Conservation (phyloP, 2,329 filamentous ascomycete genomes). For the Epichloe sylvatica region DNA sequence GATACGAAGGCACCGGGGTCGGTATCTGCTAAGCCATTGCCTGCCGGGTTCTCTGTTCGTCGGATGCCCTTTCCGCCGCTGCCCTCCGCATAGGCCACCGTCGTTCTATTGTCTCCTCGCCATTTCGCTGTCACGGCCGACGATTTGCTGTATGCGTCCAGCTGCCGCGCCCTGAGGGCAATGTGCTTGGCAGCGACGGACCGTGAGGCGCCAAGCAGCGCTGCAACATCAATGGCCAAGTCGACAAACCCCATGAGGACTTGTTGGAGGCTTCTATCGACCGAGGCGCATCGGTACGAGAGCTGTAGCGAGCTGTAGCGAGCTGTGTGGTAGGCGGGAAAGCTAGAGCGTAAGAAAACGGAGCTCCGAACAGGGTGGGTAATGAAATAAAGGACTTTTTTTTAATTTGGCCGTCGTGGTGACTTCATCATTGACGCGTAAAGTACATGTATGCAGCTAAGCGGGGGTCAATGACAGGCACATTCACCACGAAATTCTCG, state of each 20-base stretch:
- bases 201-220: conserved; percentile 55
- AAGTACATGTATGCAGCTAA: conserved; percentile 1
- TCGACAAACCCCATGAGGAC: conserved; percentile 46
- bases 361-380: background rate
- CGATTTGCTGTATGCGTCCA: conserved; percentile 34
- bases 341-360: background rate
- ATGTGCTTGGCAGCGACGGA: conserved; percentile 51
- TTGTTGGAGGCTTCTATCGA: conserved; percentile 12
- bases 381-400: background rate
- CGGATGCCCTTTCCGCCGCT: background rate
- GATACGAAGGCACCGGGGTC: background rate
- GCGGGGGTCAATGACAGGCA: background rate
- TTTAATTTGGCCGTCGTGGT: background rate
- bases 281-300: conserved; percentile 13
- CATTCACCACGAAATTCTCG: background rate
- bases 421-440: background rate
- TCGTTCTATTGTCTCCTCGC: conserved; percentile 11
- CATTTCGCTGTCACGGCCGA: conserved; percentile 29
- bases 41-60: background rate
- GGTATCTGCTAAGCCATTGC: background rate
- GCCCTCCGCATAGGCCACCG: background rate
- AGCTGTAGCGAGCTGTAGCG: background rate
- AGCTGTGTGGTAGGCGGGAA: background rate
- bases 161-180: conserved; percentile 40
- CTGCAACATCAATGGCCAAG: conserved; percentile 53